Evolutionary conservation across 129 eudicot genomes (phyloP).

Genomic region (Scalesia atractyloides): DNA sequence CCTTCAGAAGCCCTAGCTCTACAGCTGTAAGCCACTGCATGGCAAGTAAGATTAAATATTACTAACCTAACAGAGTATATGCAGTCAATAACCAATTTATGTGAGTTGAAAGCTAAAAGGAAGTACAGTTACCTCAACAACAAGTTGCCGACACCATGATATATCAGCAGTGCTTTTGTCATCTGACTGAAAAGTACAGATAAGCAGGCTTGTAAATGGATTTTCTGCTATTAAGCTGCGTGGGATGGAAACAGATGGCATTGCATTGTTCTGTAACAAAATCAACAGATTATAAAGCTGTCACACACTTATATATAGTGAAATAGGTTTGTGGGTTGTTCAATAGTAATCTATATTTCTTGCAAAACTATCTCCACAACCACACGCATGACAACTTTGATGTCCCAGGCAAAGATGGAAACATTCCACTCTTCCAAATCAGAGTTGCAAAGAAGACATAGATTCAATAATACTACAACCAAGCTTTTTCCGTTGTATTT

Average conservation of each 20-base stretch:
- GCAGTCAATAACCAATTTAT: constrained; percentile 10
- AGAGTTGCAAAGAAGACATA: constrained; percentile 8
- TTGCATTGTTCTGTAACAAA: constrained; percentile 56
- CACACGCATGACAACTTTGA: constrained; percentile 11
- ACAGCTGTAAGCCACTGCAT: constrained; percentile 90
- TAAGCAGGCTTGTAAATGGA: constrained; percentile 83
- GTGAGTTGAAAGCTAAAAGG: neutral
- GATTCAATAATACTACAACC: constrained; percentile 11
- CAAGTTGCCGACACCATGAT: constrained; percentile 71
- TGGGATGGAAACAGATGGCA: constrained; percentile 68
- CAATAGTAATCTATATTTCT: too few relatives aligned
- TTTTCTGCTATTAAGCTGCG: constrained; percentile 67
- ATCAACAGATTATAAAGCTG: constrained; percentile 22
- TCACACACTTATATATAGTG: constrained; percentile 20
- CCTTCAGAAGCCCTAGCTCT: constrained; percentile 90
- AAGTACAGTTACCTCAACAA: constrained; percentile 59
- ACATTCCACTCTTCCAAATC: constrained; percentile 7
- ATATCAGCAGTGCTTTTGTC: constrained; percentile 28
- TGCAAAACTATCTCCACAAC: neutral
- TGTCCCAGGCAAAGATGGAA: constrained; percentile 7
- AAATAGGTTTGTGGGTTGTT: constrained; percentile 12
- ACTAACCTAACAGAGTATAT: constrained; percentile 13
- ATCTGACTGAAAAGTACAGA: constrained; percentile 55
- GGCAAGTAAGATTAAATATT: constrained; percentile 23
- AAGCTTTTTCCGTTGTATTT: constrained; percentile 7